Evolutionary conservation across 169 alveolate species (phyloP).

Genomic region (Babesia caballi): DNA sequence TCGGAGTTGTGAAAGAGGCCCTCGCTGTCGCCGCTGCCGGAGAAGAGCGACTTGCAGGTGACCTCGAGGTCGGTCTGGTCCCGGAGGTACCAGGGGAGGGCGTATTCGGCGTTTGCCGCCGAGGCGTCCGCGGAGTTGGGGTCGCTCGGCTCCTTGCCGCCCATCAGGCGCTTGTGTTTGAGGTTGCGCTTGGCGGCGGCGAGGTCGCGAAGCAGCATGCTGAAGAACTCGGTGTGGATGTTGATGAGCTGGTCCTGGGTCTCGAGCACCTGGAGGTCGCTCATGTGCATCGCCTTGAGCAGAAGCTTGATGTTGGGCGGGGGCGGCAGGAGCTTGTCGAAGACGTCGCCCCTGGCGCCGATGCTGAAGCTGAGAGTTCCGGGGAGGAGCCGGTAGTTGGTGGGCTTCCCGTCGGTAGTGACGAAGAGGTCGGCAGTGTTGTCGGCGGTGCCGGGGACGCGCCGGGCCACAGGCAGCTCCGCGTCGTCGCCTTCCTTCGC

Average conservation of each 20-base stretch:
- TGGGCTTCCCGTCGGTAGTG: not conserved
- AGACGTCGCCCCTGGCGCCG: constrained; percentile 53
- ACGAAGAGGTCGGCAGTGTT: not conserved
- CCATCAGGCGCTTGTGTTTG: constrained; percentile 40
- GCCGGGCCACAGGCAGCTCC: not conserved
- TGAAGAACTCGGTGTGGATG: constrained; percentile 76
- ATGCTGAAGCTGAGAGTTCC: constrained; percentile 60
- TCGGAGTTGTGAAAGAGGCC: constrained; percentile 61
- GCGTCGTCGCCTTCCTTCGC: not conserved
- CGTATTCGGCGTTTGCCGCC: constrained; percentile 14
- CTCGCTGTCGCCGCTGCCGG: constrained; percentile 72
- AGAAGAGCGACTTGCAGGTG: constrained; percentile 72
- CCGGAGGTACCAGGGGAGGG: constrained; percentile 38
- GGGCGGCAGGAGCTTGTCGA: constrained; percentile 61
- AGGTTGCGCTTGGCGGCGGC: constrained; percentile 54
- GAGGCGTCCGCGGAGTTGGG: not conserved
- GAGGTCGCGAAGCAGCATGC: constrained; percentile 67
- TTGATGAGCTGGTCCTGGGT: constrained; percentile 76
- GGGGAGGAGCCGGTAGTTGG: constrained; percentile 44
- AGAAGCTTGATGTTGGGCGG: constrained; percentile 69
- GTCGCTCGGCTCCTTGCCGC: not conserved
- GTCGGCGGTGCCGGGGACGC: not conserved
- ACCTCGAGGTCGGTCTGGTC: constrained; percentile 68
- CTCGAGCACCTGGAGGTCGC: constrained; percentile 78
- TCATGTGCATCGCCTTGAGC: constrained; percentile 76